phyloP scores from a whole-genome alignment of 2,329 filamentous ascomycete species.

The Microdochium nivale region DNA sequence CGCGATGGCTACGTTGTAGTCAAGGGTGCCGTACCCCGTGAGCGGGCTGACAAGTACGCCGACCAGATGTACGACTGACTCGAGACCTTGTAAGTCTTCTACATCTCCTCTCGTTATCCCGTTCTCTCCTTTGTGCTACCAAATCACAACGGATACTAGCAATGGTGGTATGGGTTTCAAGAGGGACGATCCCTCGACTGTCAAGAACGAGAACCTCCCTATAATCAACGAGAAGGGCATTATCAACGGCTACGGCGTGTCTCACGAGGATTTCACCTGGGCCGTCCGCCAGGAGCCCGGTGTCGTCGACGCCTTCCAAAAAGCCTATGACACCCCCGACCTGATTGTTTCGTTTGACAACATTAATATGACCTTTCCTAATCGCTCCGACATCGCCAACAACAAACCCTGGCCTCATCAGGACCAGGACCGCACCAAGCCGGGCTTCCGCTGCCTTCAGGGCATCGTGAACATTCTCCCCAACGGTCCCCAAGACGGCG shows the following conservation, averaged over 20 bases:
- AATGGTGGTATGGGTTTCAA: conserved; percentile 3
- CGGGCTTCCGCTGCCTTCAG: conserved; percentile 20
- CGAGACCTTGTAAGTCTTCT: conserved; percentile 10
- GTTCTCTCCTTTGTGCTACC: too few relatives aligned
- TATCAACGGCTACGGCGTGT: conserved; percentile 17
- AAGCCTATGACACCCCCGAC: conserved; percentile 28
- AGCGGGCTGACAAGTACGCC: conserved; percentile 25
- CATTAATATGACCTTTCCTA: conserved; percentile 30
- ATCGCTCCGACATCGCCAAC: conserved; percentile 14
- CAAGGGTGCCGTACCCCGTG: conserved; percentile 32
- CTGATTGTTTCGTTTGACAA: conserved; percentile 36
- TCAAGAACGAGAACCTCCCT: conserved; percentile 21
- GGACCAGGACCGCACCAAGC: conserved; percentile 18
- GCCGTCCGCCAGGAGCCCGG: conserved; percentile 25
- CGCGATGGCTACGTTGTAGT: conserved; percentile 34
- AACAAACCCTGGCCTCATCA: conserved; percentile 25
- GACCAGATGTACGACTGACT: conserved; percentile 13
- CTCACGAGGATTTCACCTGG: conserved; percentile 32
- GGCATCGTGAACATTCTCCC: conserved; percentile 20
- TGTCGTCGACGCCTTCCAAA: conserved; percentile 28
- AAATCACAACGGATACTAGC: too few relatives aligned
- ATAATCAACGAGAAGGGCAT: neutral
- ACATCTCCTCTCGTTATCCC: too few relatives aligned
- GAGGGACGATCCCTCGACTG: conserved; percentile 21
- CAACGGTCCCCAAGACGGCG: conserved; percentile 26